Conservation (phyloP, 2,329 filamentous ascomycete species). For the Phialophora chinensis region DNA sequence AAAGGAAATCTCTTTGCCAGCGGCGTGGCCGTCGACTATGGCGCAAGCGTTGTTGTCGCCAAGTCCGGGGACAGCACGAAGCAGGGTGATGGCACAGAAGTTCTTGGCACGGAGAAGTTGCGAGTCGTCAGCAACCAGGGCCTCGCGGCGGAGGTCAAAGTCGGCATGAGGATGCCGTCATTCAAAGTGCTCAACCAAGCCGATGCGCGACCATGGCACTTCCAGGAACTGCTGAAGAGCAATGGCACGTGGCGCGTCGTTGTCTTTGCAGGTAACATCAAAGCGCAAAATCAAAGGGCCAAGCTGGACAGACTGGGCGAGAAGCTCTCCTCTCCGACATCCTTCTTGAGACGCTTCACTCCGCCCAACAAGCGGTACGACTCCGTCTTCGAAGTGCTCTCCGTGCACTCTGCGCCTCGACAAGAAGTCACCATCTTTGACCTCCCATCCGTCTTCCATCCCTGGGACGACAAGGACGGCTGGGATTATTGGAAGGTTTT, state of each 20-base stretch:
- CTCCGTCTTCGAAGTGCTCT: constrained; percentile 64
- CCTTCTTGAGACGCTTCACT: constrained; percentile 56
- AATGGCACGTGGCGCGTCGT: constrained; percentile 49
- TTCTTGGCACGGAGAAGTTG: constrained; percentile 40
- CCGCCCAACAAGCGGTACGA: constrained; percentile 49
- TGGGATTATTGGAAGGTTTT: constrained; percentile 65
- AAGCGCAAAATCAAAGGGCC: constrained; percentile 35
- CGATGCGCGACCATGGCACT: constrained; percentile 49
- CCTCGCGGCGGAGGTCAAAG: constrained; percentile 40
- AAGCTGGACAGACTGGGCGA: constrained; percentile 56
- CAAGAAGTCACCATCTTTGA: constrained; percentile 58
- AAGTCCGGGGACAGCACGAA: constrained; percentile 55
- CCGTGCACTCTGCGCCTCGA: constrained; percentile 63
- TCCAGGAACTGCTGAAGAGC: constrained; percentile 46
- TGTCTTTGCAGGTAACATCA: constrained; percentile 67
- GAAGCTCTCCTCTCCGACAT: constrained; percentile 45
- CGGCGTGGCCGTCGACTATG: constrained; percentile 65
- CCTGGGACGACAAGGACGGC: constrained; percentile 55
- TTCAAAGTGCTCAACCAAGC: constrained; percentile 46
- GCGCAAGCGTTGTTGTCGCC: constrained; percentile 60
- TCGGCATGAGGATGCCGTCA: constrained; percentile 47
- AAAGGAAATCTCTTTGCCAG: constrained; percentile 67
- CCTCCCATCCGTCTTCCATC: constrained; percentile 58
- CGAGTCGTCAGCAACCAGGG: constrained; percentile 29
- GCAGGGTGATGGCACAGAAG: constrained; percentile 57